phyloP scores from a whole-genome alignment of 768 basidiomycete genomes.

The Leccinum obscurum region DNA sequence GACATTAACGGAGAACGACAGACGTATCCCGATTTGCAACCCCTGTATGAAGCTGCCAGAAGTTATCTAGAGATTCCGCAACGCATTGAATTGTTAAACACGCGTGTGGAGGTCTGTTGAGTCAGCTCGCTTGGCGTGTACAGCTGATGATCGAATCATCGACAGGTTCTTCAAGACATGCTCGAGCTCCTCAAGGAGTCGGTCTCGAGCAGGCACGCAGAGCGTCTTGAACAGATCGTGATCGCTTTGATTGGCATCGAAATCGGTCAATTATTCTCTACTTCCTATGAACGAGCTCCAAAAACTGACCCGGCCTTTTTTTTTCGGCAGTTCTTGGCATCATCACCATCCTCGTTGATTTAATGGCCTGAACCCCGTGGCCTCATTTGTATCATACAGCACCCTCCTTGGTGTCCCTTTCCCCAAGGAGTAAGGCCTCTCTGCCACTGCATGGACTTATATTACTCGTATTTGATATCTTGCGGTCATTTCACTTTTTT shows the following conservation, averaged over 20 bases:
- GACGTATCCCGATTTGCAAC: slow-evolving; percentile 95
- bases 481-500: neutral
- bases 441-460: slow-evolving; percentile 6
- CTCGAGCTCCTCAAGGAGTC: slow-evolving; percentile 93
- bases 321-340: slow-evolving; percentile 71
- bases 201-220: slow-evolving; percentile 86
- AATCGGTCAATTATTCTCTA: slow-evolving; percentile 53
- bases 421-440: slow-evolving; percentile 6
- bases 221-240: slow-evolving; percentile 90
- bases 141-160: slow-evolving; percentile 3
- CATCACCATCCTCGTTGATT: slow-evolving; percentile 85
- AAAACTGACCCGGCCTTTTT: slow-evolving; percentile 4
- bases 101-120: slow-evolving; percentile 78
- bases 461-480: slow-evolving; percentile 10
- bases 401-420: slow-evolving; percentile 3
- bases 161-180: slow-evolving; percentile 93
- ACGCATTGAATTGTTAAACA: slow-evolving; percentile 88
- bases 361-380: slow-evolving; percentile 49
- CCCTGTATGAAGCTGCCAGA: slow-evolving; percentile 89
- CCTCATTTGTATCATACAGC: slow-evolving; percentile 15
- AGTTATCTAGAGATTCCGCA: slow-evolving; percentile 95
- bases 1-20: slow-evolving; percentile 35
- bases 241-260: slow-evolving; percentile 89
- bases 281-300: neutral
- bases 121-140: slow-evolving; percentile 2